These are phyloP conservation scores for Colletotrichum sp. DNA, from an alignment of 2,329 filamentous ascomycete species.

Conservation along the genomic window DNA sequence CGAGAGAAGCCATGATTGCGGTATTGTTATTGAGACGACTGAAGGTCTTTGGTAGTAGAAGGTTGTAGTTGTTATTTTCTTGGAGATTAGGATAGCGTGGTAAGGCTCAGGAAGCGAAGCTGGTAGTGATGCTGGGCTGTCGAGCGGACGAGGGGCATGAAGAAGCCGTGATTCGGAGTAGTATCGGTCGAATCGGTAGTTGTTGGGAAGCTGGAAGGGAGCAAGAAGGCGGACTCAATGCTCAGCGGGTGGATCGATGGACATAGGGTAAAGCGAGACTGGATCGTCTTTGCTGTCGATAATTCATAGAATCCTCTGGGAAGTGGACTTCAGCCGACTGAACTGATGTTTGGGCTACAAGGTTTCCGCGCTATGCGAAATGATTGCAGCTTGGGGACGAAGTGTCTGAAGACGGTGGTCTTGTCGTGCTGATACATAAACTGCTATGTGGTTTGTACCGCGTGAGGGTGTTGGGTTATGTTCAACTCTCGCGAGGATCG, in stretches of 20 bases:
- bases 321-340: constrained; percentile 80
- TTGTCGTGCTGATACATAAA: constrained; percentile 99
- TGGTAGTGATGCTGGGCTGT: constrained; percentile 24
- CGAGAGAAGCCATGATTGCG: constrained; percentile 82
- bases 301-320: constrained; percentile 62
- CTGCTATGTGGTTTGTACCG: constrained; percentile 43
- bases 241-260: constrained; percentile 56
- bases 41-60: neutral
- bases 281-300: constrained; percentile 52
- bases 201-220: constrained; percentile 19
- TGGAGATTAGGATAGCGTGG: neutral
- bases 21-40: constrained; percentile 34
- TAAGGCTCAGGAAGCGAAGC: constrained; percentile 26
- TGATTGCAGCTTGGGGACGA: constrained; percentile 93
- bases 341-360: constrained; percentile 87
- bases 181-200: neutral
- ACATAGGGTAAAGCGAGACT: constrained; percentile 60
- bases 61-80: neutral
- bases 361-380: constrained; percentile 96
- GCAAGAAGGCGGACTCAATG: constrained; percentile 56
- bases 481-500: constrained; percentile 15
- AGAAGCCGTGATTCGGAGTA: constrained; percentile 4
- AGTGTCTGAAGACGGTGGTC: constrained; percentile 91
- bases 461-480: constrained; percentile 17
- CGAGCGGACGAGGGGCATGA: constrained; percentile 13